These are phyloP conservation scores for Phyllosticta citriasiana DNA, from an alignment of 2,329 filamentous ascomycete genomes.

Conservation along the genomic window DNA sequence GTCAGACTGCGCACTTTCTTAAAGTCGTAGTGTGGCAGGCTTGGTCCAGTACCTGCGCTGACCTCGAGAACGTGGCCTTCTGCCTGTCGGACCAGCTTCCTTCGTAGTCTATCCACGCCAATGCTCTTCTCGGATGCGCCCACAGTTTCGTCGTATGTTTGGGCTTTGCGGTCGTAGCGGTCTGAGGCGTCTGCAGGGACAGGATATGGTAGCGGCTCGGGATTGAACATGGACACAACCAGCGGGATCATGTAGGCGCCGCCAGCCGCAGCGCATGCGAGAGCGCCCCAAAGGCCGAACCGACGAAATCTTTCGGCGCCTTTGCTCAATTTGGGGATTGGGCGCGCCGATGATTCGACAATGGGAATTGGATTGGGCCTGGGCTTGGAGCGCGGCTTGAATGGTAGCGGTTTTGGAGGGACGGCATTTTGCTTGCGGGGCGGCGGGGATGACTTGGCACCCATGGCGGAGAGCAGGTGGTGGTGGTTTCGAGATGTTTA, in stretches of 20 bases:
- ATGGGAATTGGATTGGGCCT: not conserved
- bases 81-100: slow-evolving; percentile 30
- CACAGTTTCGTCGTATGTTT: slow-evolving; percentile 38
- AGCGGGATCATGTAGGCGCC: slow-evolving; percentile 1
- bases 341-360: not conserved
- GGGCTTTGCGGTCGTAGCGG: slow-evolving; percentile 36
- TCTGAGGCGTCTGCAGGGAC: slow-evolving; percentile 33
- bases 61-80: slow-evolving; percentile 40
- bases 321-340: not conserved
- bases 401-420: not conserved
- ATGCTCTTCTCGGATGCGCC: slow-evolving; percentile 33
- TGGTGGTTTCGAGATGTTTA: not conserved
- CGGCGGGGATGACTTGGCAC: not conserved
- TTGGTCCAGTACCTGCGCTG: slow-evolving; percentile 40
- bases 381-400: not conserved
- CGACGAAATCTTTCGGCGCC: not conserved
- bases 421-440: not conserved
- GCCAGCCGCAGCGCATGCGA: not conserved
- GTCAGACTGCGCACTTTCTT: slow-evolving; percentile 34
- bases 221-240: not conserved
- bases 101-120: slow-evolving; percentile 31
- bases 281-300: not conserved
- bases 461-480: not conserved
- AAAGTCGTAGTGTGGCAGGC: slow-evolving; percentile 35
- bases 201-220: slow-evolving; percentile 11